Percentiles rank a stretch among this genome's conserved stretches.
Evolutionary conservation across 352 stramenopile species (phyloP).

Genomic region (Phytophthora podocarpi): DNA sequence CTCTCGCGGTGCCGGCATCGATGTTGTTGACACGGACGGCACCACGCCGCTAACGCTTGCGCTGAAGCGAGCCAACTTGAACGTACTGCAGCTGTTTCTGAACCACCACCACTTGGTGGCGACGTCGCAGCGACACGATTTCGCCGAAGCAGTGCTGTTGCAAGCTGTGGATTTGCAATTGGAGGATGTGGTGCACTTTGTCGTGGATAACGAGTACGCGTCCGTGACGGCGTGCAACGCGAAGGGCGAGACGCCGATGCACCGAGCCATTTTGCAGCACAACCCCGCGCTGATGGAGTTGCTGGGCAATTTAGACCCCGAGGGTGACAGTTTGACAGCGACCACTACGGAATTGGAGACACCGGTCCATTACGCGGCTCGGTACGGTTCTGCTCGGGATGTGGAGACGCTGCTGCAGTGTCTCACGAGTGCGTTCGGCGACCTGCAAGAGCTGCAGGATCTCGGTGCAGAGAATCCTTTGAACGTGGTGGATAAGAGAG

Average conservation of each 20-base stretch:
- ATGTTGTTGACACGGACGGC: conserved; percentile 28
- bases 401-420: conserved; percentile 7
- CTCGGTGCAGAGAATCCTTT: conserved; percentile 3
- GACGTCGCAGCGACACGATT: conserved; percentile 25
- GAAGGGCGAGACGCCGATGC: conserved; percentile 15
- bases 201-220: conserved; percentile 27
- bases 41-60: conserved; percentile 33
- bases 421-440: not conserved
- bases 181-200: conserved; percentile 8
- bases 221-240: conserved; percentile 1
- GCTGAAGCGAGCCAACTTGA: conserved; percentile 24
- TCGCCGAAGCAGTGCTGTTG: conserved; percentile 29
- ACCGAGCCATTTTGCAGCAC: conserved; percentile 14
- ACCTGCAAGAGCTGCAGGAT: not conserved
- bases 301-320: conserved; percentile 8
- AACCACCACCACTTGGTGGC: conserved; percentile 37
- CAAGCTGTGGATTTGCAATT: conserved; percentile 17
- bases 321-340: not conserved
- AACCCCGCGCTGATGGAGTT: conserved; percentile 13
- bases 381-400: conserved; percentile 5
- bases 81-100: conserved; percentile 33
- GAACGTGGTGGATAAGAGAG: not conserved
- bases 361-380: conserved; percentile 16
- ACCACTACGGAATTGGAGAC: not conserved
- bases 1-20: conserved; percentile 25